Evolutionary conservation across 208 protist genomes (phyloP), one percentile per base, ranked within the genome.

Genomic region (Wallacemonas collosoma): DNA sequence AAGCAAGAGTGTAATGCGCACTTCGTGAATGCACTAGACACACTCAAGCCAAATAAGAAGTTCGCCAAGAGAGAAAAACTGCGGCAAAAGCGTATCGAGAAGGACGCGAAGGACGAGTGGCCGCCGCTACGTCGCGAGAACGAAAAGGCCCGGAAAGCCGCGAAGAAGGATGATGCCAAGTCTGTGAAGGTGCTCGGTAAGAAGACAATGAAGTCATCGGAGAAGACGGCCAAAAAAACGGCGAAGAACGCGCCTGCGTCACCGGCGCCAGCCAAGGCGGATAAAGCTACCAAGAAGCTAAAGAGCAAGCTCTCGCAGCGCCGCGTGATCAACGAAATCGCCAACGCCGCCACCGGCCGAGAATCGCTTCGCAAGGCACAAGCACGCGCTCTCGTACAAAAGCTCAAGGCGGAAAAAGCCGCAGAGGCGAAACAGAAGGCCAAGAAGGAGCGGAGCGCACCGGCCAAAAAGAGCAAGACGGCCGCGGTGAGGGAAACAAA

Each of bases 321-420:
- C 40, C n/a, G 43, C 35, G 51, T 53, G 7, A 44, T 57, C 8
- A 79, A 81, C 43, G 85, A 87, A 45, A 79, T 90, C 1, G 71
- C 64, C 17, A 76, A 76, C 53, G 75, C 67, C 40, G 72, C 78
- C 26, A 83, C 83, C 8, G 86, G 81, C 1, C 86, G 86, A 62
- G 77, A 90, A 64, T 88, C 87, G 17, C 72, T 89, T 9, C 64
- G 57, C 35, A 87, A 88, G 67, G 86, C 85, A 58, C 82, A 88
- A 68, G 82, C 87, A 3, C 47, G 62, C 1, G 78, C 82, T 36
- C 56, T 85, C 0, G 82, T 90, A 1, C 61, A 81, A 35, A 80
- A 79, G 35, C 83, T 82, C 45, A 80, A 81, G 36, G 60, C 14
- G 44, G 60, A 41, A 41, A 63, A 58, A 54, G 45, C 50, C 44